A percentile compares a stretch with the other conserved stretches of the same genome.
Evolutionary conservation across 768 basidiomycete species (phyloP).

Genomic region (Myochromella boudieri): DNA sequence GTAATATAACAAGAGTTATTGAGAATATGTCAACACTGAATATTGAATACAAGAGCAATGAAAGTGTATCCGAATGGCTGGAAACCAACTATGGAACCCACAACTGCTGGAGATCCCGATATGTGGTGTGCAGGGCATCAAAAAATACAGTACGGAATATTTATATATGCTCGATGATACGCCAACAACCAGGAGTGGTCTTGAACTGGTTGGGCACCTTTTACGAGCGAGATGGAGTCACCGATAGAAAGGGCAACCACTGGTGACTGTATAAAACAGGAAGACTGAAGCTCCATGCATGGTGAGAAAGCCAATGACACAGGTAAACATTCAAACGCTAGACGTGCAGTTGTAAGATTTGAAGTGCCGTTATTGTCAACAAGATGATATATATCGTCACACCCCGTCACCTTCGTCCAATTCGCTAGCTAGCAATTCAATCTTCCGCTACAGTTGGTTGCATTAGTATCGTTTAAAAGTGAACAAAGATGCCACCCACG

Average conservation of each 20-base stretch:
- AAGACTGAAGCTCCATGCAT: not conserved
- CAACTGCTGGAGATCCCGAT: not conserved
- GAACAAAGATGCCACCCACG: conserved; percentile 36
- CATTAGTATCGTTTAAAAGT: conserved; percentile 4
- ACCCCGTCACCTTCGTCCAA: conserved; percentile 65
- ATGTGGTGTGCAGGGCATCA: too few relatives aligned
- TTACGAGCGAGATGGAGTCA: conserved; percentile 71
- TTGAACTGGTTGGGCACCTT: conserved; percentile 75
- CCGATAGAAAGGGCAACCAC: too few relatives aligned
- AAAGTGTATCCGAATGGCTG: conserved; percentile 6
- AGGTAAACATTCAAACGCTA: conserved; percentile 6
- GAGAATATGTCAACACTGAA: too few relatives aligned
- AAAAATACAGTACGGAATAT: too few relatives aligned
- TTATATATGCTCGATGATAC: conserved; percentile 78
- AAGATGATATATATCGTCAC: conserved; percentile 26
- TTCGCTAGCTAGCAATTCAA: conserved; percentile 59
- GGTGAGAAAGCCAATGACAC: not conserved
- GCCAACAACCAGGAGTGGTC: conserved; percentile 58
- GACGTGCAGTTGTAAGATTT: conserved; percentile 16
- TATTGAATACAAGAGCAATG: too few relatives aligned
- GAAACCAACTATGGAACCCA: not conserved
- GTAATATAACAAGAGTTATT: too few relatives aligned
- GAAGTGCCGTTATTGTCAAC: not conserved
- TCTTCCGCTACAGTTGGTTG: conserved; percentile 46
- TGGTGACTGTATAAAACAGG: too few relatives aligned